A percentile compares a stretch with the other conserved stretches of the same genome.
Conservation (phyloP, 2,329 filamentous ascomycete genomes). For the Macroventuria anomochaeta region DNA sequence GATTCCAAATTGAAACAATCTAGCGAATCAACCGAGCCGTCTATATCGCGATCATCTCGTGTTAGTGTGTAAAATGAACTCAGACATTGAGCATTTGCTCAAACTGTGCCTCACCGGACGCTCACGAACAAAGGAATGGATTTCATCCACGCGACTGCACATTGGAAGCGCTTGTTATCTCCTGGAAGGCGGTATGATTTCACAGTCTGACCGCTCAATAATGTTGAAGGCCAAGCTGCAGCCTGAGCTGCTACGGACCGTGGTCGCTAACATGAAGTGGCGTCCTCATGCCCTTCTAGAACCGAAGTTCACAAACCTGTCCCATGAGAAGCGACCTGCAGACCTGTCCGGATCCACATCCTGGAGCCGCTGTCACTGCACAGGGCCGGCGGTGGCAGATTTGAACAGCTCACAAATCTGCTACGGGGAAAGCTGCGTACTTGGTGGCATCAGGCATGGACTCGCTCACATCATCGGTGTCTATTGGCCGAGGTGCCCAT, state of each 20-base stretch:
- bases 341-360: constrained; percentile 17
- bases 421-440: constrained; percentile 25
- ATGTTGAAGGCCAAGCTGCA: constrained; percentile 28
- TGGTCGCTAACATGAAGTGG: constrained; percentile 17
- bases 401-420: constrained; percentile 36
- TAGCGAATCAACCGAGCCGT: too few relatives aligned
- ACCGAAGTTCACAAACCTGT: constrained; percentile 15
- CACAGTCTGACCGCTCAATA: constrained; percentile 39
- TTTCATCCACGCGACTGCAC: constrained; percentile 18
- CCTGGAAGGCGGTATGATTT: constrained; percentile 32
- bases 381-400: constrained; percentile 38
- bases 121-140: constrained; percentile 25
- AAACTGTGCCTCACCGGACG: constrained; percentile 29
- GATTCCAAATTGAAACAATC: too few relatives aligned
- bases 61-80: too few relatives aligned
- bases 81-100: constrained; percentile 17
- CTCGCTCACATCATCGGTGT: neutral
- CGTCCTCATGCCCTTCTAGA: constrained; percentile 23
- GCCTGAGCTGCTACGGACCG: constrained; percentile 26
- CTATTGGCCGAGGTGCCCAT: constrained; percentile 17
- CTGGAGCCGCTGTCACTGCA: constrained; percentile 27
- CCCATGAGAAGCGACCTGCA: constrained; percentile 18
- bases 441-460: constrained; percentile 6
- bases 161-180: constrained; percentile 21
- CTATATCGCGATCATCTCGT: too few relatives aligned